These are phyloP conservation scores for Curvularia verruculosa DNA, from an alignment of 2,329 filamentous ascomycete species.

Conservation along the genomic window DNA sequence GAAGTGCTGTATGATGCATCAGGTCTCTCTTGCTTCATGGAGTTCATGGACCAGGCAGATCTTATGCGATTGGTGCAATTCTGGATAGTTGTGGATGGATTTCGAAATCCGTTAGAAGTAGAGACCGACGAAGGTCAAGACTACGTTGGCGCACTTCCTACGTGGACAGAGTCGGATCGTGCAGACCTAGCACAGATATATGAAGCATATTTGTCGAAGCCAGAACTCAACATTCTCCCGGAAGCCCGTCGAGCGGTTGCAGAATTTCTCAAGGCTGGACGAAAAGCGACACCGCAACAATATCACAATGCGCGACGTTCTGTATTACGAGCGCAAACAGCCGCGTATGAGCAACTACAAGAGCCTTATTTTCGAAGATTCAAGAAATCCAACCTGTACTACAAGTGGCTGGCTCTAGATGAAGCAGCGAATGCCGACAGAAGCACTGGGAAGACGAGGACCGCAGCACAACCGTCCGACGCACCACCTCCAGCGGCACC, in stretches of 20 bases:
- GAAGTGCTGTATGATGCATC: slow-evolving; percentile 90
- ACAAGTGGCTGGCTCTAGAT: slow-evolving; percentile 92
- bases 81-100: slow-evolving; percentile 96
- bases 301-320: slow-evolving; percentile 83
- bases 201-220: slow-evolving; percentile 82
- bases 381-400: slow-evolving; percentile 91
- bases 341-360: slow-evolving; percentile 83
- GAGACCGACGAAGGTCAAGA: slow-evolving; percentile 70
- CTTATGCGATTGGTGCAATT: slow-evolving; percentile 93
- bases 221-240: slow-evolving; percentile 78
- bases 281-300: slow-evolving; percentile 75
- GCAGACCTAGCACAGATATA: slow-evolving; percentile 90
- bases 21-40: slow-evolving; percentile 98
- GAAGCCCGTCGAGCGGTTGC: slow-evolving; percentile 72
- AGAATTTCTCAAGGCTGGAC: slow-evolving; percentile 79
- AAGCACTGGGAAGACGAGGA: slow-evolving; percentile 34
- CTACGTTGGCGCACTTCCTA: slow-evolving; percentile 55
- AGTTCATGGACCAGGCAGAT: slow-evolving; percentile 93
- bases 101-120: slow-evolving; percentile 91
- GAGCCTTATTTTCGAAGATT: slow-evolving; percentile 81
- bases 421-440: slow-evolving; percentile 59
- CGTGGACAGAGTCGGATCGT: slow-evolving; percentile 84
- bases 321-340: slow-evolving; percentile 80
- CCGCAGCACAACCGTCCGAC: slow-evolving; percentile 35
- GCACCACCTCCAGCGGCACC: slow-evolving; percentile 36